Evolutionary conservation across 805 yeast species (phyloP), one percentile per base, ranked within the genome.

Genomic region (Naumovozyma castellii): DNA sequence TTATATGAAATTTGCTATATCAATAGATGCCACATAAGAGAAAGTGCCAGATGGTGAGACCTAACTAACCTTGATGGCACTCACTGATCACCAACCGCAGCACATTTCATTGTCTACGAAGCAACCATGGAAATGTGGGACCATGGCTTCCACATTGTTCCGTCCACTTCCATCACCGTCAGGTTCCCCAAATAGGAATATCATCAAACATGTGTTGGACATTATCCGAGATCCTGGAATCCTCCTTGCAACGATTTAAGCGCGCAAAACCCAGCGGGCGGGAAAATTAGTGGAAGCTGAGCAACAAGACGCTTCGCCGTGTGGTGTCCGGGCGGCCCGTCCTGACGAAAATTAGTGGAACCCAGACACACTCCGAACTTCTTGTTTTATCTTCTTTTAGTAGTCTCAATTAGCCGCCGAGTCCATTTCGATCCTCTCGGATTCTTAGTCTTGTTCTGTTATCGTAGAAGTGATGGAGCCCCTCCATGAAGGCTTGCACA

Each of bases 401-500:
- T 10, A 22, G 27, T 22, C 27, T 22, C 9, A 22, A 6, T 22
- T 22, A 22, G 9, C 27, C 27, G 9, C 27, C 27, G 9, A 22
- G 27, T 10, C 27, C 10, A 10, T 22, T 22, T 6, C 10, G 6
- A 10, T 22, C 27, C 10, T 6, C 10, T 6, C 10, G 6, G 27
- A 6, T 14, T 12, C 32, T 9, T 5, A 29, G 15, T 29, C 13
- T n/a, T 32, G 40, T 34, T n/a, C 31, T 35, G 10, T 39, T 43
- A 13, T 46, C 41, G 37, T 44, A 39, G 19, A 40, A 43, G 33
- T 51, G 50, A 4, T 28, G 30, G 18, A 51, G 36, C 1, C 53
- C 53, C 22, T 53, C 56, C 12, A 42, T 38, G 35, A 53, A 48
- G 18, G 52, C 53, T 10, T 20, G 22, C 15, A 39, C 39, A 35